These are phyloP conservation scores for Chlamydomonas sphaeroides DNA, from an alignment of 139 green algal species.

Conservation along the genomic window DNA sequence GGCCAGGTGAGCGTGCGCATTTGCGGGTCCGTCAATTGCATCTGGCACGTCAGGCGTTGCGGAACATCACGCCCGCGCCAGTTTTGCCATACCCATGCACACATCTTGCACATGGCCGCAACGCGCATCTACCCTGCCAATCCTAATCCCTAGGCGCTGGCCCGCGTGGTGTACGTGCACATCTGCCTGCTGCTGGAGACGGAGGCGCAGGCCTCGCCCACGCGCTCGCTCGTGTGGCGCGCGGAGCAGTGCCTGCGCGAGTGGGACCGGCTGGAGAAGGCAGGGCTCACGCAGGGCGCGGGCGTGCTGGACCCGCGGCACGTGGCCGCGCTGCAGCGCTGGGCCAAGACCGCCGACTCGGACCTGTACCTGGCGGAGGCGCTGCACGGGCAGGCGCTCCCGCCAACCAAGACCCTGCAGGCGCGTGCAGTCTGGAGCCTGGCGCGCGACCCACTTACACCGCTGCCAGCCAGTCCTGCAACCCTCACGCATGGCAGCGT, in stretches of 20 bases:
- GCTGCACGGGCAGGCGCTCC: constrained; percentile 65
- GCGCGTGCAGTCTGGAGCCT: neutral
- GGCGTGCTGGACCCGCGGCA: constrained; percentile 39
- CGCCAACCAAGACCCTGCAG: constrained; percentile 60
- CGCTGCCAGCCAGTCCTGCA: no score
- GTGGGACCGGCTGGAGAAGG: constrained; percentile 66
- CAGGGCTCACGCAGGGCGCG: constrained; percentile 53
- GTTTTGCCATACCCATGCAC: no score
- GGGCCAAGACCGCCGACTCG: constrained; percentile 64
- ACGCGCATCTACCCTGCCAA: no score
- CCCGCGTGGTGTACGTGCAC: constrained; percentile 68
- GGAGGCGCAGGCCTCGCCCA: constrained; percentile 70
- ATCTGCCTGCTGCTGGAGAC: constrained; percentile 76
- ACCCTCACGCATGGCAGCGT: no score
- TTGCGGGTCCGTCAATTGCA: no score
- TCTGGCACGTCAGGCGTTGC: no score
- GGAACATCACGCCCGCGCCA: no score
- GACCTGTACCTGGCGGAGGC: constrained; percentile 78
- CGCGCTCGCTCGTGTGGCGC: constrained; percentile 61
- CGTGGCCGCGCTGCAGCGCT: constrained; percentile 67
- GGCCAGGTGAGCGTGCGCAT: constrained; percentile 35
- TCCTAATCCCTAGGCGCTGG: no score
- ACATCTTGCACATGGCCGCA: no score
- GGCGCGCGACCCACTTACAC: no score
- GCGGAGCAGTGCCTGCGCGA: constrained; percentile 78